A percentile compares a stretch with the other conserved stretches of the same genome.
These are phyloP conservation scores for Entrophospora sp. DNA, from an alignment of 192 early-diverging fungal genomes.

Conservation along the genomic window DNA sequence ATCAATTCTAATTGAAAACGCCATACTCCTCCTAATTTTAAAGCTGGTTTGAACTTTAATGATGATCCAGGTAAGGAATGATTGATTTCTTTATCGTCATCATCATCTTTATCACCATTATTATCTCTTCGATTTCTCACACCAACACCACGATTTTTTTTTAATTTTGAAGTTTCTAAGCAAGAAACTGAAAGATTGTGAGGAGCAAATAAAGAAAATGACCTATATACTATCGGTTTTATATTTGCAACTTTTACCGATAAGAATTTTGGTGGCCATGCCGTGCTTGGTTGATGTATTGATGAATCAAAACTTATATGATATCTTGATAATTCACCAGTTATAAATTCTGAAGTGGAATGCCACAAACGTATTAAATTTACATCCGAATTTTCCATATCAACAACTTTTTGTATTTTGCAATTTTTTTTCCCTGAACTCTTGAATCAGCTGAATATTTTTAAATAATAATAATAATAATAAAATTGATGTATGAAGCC, in stretches of 20 bases:
- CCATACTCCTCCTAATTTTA: not conserved
- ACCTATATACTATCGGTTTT: not conserved
- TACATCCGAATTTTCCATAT: too few relatives aligned
- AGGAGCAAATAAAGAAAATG: not conserved
- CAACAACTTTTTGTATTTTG: too few relatives aligned
- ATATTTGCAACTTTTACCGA: not conserved
- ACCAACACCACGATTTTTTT: too few relatives aligned
- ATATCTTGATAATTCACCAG: not conserved
- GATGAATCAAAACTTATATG: not conserved
- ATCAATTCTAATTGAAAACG: not conserved
- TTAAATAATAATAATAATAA: too few relatives aligned
- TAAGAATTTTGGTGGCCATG: not conserved
- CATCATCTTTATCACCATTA: too few relatives aligned
- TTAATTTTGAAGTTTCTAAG: not conserved
- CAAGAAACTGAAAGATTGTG: constrained; percentile 5
- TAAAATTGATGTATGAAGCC: too few relatives aligned
- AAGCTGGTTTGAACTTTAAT: not conserved
- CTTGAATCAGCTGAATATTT: too few relatives aligned
- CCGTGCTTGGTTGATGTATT: not conserved
- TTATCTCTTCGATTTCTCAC: too few relatives aligned
- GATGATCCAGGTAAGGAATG: not conserved
- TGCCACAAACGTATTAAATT: not conserved
- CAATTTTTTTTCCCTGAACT: too few relatives aligned
- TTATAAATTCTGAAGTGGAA: not conserved
- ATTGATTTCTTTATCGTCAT: not conserved